Percentiles rank a stretch among this genome's conserved stretches.
Conservation (phyloP, 208 protist genomes). For the Crithidia bombi region DNA sequence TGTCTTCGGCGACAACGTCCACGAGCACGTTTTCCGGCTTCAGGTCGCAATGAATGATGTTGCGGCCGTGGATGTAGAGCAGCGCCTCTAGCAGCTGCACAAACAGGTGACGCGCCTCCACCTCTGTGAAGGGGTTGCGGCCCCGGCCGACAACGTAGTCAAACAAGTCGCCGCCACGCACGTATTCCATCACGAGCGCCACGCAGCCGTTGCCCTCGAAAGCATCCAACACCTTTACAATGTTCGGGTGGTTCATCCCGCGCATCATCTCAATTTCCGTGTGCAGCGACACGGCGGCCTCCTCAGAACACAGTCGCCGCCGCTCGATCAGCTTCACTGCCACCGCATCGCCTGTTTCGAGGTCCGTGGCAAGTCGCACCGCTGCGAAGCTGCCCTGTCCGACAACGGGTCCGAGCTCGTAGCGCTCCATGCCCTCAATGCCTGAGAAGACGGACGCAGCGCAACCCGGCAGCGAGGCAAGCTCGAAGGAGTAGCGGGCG, state of each 20-base stretch:
- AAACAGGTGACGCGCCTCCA: constrained; percentile 64
- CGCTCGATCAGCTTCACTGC: constrained; percentile 87
- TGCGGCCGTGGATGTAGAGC: constrained; percentile 62
- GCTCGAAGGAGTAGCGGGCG: constrained; percentile 42
- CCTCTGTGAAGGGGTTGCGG: constrained; percentile 63
- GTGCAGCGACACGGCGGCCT: constrained; percentile 50
- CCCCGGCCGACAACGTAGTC: constrained; percentile 76
- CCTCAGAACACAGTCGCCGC: constrained; percentile 37
- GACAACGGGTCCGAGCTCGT: constrained; percentile 52
- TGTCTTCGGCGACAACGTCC: constrained; percentile 26
- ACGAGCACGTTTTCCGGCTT: constrained; percentile 96
- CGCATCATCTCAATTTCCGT: constrained; percentile 73
- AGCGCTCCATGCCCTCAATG: constrained; percentile 35
- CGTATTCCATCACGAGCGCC: constrained; percentile 84
- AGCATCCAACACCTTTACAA: constrained; percentile 66
- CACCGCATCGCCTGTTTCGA: constrained; percentile 36
- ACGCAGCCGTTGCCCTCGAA: constrained; percentile 51
- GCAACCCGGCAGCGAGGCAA: constrained; percentile 14
- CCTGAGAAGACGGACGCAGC: neutral
- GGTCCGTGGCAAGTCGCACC: constrained; percentile 54
- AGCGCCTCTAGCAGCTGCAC: constrained; percentile 70
- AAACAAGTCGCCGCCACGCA: constrained; percentile 75
- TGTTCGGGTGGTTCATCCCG: constrained; percentile 67
- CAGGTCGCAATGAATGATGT: constrained; percentile 98
- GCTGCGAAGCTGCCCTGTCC: constrained; percentile 69